A percentile compares a stretch with the other conserved stretches of the same genome.
phyloP scores from a whole-genome alignment of 2,329 filamentous ascomycete species.

The Fusarium domesticum region DNA sequence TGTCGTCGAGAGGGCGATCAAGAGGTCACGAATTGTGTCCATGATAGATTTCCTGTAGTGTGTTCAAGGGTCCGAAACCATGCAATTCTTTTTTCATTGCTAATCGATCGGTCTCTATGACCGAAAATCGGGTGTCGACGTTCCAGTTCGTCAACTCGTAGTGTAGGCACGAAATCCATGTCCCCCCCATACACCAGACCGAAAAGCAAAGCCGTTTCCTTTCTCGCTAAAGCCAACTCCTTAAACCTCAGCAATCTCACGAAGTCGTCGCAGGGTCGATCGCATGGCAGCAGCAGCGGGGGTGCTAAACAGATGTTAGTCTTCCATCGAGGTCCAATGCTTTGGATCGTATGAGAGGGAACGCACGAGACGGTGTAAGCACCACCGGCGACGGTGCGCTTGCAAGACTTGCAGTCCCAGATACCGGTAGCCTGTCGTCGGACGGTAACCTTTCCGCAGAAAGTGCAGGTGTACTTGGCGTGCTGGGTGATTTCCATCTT shows the following conservation, averaged over 20 bases:
- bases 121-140: slow-evolving; percentile 41
- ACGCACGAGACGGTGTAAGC: slow-evolving; percentile 97
- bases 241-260: slow-evolving; percentile 95
- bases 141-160: slow-evolving; percentile 42
- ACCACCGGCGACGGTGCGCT: slow-evolving; percentile 73
- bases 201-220: slow-evolving; percentile 45
- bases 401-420: slow-evolving; percentile 95
- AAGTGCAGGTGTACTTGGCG: slow-evolving; percentile 94
- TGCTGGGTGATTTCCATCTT: slow-evolving; percentile 99
- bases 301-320: slow-evolving; percentile 59
- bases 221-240: slow-evolving; percentile 32
- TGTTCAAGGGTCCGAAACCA: slow-evolving; percentile 34
- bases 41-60: slow-evolving; percentile 11
- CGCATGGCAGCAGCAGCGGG: slow-evolving; percentile 90
- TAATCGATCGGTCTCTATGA: slow-evolving; percentile 42
- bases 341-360: slow-evolving; percentile 3
- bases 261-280: slow-evolving; percentile 94
- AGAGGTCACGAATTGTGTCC: neutral
- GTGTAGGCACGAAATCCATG: slow-evolving; percentile 44
- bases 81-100: slow-evolving; percentile 43
- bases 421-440: slow-evolving; percentile 90
- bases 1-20: neutral
- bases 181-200: slow-evolving; percentile 46
- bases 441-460: slow-evolving; percentile 96
- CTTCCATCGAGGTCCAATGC: slow-evolving; percentile 3